These are phyloP conservation scores for Arxiozyma slooffiae DNA, from an alignment of 1,139 yeast genomes.

Conservation along the genomic window DNA sequence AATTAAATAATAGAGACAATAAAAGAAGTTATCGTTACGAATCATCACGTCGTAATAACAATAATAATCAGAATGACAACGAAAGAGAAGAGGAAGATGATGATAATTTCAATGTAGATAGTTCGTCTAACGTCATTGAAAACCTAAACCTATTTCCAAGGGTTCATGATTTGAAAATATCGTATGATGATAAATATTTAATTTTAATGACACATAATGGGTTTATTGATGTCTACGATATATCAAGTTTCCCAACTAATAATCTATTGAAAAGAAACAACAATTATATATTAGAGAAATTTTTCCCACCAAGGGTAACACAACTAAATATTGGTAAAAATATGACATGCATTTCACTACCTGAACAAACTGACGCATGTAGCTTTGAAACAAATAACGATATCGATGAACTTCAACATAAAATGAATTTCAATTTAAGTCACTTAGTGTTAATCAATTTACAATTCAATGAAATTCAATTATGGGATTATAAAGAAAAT, in stretches of 20 bases:
- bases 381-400: not conserved
- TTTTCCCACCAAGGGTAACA: constrained; percentile 15
- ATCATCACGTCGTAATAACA: not conserved
- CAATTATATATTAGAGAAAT: constrained; percentile 6
- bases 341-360: constrained; percentile 41
- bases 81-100: not conserved
- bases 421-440: constrained; percentile 7
- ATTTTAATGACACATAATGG: constrained; percentile 57
- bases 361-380: constrained; percentile 15
- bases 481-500: constrained; percentile 55
- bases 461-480: constrained; percentile 69
- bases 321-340: constrained; percentile 33
- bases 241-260: constrained; percentile 18
- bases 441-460: constrained; percentile 49
- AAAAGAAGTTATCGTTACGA: not conserved
- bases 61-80: not conserved
- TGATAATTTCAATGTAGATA: constrained; percentile 2
- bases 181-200: constrained; percentile 53
- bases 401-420: not conserved
- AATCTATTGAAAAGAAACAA: constrained; percentile 5
- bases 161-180: constrained; percentile 59
- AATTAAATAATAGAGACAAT: no score
- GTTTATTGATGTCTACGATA: constrained; percentile 34
- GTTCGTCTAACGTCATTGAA: constrained; percentile 4
- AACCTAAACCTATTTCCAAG: constrained; percentile 32